Evolutionary conservation across 495 filamentous ascomycete genomes (phyloP).

Genomic region (Pyronema omphalodes): DNA sequence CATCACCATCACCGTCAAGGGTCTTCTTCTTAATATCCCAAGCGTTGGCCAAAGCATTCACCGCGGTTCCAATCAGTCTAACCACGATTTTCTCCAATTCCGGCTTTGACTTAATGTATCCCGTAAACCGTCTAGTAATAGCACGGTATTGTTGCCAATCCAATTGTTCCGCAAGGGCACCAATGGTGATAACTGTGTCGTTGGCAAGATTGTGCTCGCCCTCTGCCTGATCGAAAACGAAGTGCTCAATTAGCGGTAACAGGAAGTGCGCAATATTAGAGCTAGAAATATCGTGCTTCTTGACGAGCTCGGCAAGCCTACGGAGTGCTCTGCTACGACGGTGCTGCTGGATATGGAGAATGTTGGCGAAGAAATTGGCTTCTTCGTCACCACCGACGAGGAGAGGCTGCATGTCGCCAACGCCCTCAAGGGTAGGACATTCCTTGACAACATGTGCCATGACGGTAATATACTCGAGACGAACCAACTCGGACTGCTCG

Average conservation of each 20-base stretch:
- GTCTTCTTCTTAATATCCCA: slow-evolving; percentile 18
- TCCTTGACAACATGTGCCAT: slow-evolving; percentile 58
- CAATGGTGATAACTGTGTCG: slow-evolving; percentile 60
- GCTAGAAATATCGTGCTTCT: slow-evolving; percentile 42
- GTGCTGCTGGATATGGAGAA: slow-evolving; percentile 79
- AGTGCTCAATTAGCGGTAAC: slow-evolving; percentile 81
- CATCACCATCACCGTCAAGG: slow-evolving; percentile 24
- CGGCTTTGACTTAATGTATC: slow-evolving; percentile 60
- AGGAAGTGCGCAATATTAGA: slow-evolving; percentile 72
- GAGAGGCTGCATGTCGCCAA: slow-evolving; percentile 57
- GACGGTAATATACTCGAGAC: slow-evolving; percentile 58
- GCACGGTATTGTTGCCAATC: slow-evolving; percentile 86
- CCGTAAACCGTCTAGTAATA: slow-evolving; percentile 58
- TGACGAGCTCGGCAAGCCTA: slow-evolving; percentile 47
- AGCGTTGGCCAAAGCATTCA: slow-evolving; percentile 44
- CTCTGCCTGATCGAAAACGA: slow-evolving; percentile 65
- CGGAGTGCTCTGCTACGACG: slow-evolving; percentile 70
- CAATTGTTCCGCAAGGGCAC: slow-evolving; percentile 49
- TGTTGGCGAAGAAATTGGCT: slow-evolving; percentile 81
- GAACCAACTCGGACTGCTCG: slow-evolving; percentile 63
- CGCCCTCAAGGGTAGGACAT: slow-evolving; percentile 45
- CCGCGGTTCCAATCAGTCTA: slow-evolving; percentile 57
- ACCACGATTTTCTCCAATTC: slow-evolving; percentile 75
- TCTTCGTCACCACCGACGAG: slow-evolving; percentile 66
- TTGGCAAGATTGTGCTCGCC: slow-evolving; percentile 68